Conservation (phyloP, 768 basidiomycete species). For the Phlebiopsis gigantea region DNA sequence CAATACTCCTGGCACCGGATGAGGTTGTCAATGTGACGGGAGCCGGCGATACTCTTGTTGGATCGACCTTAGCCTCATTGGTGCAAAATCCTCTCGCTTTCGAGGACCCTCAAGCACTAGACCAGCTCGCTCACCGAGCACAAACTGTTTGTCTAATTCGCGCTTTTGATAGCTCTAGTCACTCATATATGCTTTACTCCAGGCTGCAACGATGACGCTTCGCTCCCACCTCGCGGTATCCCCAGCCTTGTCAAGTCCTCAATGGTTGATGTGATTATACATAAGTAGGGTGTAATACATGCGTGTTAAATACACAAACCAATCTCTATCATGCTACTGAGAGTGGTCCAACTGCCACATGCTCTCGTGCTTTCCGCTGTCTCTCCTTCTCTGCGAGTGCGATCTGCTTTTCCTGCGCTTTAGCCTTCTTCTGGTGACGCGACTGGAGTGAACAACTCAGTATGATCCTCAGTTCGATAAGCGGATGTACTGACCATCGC, state of each 20-base stretch:
- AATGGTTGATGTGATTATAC: background rate
- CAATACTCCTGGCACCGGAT: conserved; percentile 33
- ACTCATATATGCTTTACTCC: too few species aligned
- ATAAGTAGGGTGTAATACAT: background rate
- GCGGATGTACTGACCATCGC: conserved; percentile 44
- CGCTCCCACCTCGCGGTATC: conserved; percentile 23
- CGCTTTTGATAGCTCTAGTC: conserved; percentile 49
- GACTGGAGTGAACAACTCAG: conserved; percentile 29
- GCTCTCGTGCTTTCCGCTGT: conserved; percentile 43
- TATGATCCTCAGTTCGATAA: background rate
- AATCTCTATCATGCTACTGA: background rate
- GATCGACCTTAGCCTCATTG: conserved; percentile 69
- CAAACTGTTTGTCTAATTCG: conserved; percentile 72
- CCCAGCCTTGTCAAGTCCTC: conserved; percentile 17
- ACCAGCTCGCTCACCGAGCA: conserved; percentile 42
- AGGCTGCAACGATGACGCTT: conserved; percentile 21
- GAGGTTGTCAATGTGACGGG: conserved; percentile 74
- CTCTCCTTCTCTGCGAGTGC: conserved; percentile 41
- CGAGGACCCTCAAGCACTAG: conserved; percentile 39
- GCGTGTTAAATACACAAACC: background rate
- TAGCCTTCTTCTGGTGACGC: conserved; percentile 50
- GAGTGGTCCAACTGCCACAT: conserved; percentile 58
- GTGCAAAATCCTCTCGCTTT: conserved; percentile 38
- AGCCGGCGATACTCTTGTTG: conserved; percentile 88
- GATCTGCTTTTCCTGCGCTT: conserved; percentile 32